phyloP scores from a whole-genome alignment of 2,329 filamentous ascomycete genomes.

The Xylaria sp. region DNA sequence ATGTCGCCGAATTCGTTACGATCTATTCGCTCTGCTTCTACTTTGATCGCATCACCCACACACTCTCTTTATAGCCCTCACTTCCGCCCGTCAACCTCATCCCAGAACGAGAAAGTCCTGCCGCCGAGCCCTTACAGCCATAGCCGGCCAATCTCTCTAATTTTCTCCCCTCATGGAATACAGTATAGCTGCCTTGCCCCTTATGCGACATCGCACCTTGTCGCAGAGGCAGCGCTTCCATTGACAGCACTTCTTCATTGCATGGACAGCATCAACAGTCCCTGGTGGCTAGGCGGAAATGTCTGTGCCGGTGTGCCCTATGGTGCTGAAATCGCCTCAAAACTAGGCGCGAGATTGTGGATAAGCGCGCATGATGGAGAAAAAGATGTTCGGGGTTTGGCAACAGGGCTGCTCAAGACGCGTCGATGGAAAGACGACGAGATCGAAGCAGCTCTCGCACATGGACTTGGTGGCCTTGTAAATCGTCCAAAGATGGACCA shows the following conservation, averaged over 20 bases:
- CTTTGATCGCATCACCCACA: constrained; percentile 46
- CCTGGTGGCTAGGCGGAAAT: constrained; percentile 70
- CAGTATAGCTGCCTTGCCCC: constrained; percentile 62
- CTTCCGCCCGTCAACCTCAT: constrained; percentile 38
- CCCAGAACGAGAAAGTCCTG: constrained; percentile 25
- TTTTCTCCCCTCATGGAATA: constrained; percentile 74
- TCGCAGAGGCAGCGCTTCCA: constrained; percentile 66
- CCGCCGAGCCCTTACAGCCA: constrained; percentile 33
- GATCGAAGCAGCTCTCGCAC: constrained; percentile 51
- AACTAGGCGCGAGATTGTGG: constrained; percentile 66
- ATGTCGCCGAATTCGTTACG: constrained; percentile 45
- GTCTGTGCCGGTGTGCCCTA: constrained; percentile 66
- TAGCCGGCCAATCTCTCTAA: constrained; percentile 63
- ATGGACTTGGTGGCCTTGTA: constrained; percentile 4
- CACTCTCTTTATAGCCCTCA: constrained; percentile 31
- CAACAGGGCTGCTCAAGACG: constrained; percentile 61
- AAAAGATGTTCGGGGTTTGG: constrained; percentile 64
- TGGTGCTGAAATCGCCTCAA: constrained; percentile 65
- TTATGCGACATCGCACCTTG: constrained; percentile 67
- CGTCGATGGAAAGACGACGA: constrained; percentile 57
- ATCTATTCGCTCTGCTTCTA: constrained; percentile 51
- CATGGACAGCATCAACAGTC: constrained; percentile 68
- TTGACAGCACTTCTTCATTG: constrained; percentile 72
- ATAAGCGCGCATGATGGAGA: constrained; percentile 70
- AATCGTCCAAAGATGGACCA: constrained; percentile 28